Base-by-base conservation (phyloP, 2,329 filamentous ascomycete species). In the Sarocladium kiliense region DNA sequence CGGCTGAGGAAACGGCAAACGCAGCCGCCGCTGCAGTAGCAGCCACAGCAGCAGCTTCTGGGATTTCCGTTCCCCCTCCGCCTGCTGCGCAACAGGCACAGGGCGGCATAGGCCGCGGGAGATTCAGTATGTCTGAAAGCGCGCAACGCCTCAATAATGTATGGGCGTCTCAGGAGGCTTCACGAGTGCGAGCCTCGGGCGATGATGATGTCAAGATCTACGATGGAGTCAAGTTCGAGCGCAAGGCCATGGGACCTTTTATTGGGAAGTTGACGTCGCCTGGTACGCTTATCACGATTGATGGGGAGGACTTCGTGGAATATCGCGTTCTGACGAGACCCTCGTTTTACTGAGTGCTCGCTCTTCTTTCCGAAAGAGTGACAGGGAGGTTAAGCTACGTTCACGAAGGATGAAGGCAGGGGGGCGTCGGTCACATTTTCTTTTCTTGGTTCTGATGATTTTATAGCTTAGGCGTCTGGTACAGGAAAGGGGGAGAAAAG, bases 281-380 rank as follows among this genome's bases (percentile, higher is more conserved):
- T 57, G 80, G 82, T 4, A 78, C 77, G 10, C 81, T 86, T 21
- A 77, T 86, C 61, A 84, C 72, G 49, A 86, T 87, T 57, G 82
- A 86, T 57, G 84, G 82, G 21, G 83, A 86, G 64, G 84, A 86
- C 59, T 87, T 83, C 58, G 82, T 87, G 32, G 84, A 86, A 65
- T 86, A 86, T 59, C 77, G 83, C 2, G 81, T 87, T 1, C 74
- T 87, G 25, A 85, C 80, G 1, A 86, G 84, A 68, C 81, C 82
- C 0, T 78, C 75, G 0, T 86, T 86, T 62, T 85, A 83, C 59
- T 84, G 18, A 36, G 65, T n/a, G n/a, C n/a, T n/a, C n/a, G n/a
- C n/a, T n/a, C n/a, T n/a, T n/a, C n/a, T n/a, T n/a, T n/a, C n/a
- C n/a, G n/a, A n/a, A n/a, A n/a, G n/a, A n/a, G n/a, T n/a, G n/a